Base-by-base conservation (phyloP, 805 yeast species). In the Monosporozyma aerobia region DNA sequence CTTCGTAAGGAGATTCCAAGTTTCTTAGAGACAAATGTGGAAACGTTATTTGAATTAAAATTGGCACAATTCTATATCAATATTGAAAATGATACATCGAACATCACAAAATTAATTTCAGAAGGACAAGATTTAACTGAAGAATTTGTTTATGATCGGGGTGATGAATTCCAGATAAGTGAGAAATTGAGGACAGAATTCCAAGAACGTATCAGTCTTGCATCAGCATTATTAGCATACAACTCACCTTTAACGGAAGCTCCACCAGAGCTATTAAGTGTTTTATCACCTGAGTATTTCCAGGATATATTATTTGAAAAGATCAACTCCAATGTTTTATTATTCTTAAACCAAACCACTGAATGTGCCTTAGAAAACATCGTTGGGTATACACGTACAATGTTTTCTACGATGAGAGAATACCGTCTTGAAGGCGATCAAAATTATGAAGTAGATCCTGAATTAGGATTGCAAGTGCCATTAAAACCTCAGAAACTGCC, bases 221-320 rank as follows among this genome's bases (percentile, higher is more conserved):
- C 81, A 0, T 77, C 80, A 7, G 69, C 79, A 2, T 63, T 82
- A 30, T 61, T 82, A 47, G 82, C 84, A 3, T 81, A 75, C 56
- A 74, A 74, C 9, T 70, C 80, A 50, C 83, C 84, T 0, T 63
- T 75, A 3, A 63, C 61, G 9, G 75, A 72, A 33, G 70, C 65
- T 5, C 64, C 66, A 22, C 62, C 58, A 5, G 69, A 64, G 30
- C 41, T 66, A 16, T 50, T 63, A 1, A 51, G 53, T 8, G 64
- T 59, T 43, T 47, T 68, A 25, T 55, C 64, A 2, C 53, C 56
- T 4, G 67, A 65, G 29, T 66, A 59, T 50, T 51, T 65, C 29
- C 64, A 65, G 41, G 69, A 67, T 41, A 51, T 68, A 13, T 54
- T 67, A 37, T 65, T 65, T 52, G 69, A 66, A 52, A 54, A 59